A percentile compares a stretch with the other conserved stretches of the same genome.
These are phyloP conservation scores for Cephalotrichum gorgonifer DNA, from an alignment of 2,329 filamentous ascomycete genomes.

Conservation along the genomic window DNA sequence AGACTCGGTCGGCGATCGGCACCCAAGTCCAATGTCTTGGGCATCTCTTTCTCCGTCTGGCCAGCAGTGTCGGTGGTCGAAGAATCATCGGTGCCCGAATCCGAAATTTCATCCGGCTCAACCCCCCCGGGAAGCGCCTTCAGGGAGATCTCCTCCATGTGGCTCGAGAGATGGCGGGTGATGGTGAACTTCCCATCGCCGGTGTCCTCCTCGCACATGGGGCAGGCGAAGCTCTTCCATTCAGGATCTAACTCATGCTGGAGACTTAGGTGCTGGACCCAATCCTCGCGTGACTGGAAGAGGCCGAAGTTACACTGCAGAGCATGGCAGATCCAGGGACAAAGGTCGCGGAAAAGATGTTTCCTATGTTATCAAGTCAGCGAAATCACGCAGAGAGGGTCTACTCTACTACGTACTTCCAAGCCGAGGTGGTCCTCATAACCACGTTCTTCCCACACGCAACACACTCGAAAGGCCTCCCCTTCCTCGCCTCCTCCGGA, in stretches of 20 bases:
- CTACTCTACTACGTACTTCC: not conserved
- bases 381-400: no score
- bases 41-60: not conserved
- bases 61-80: not conserved
- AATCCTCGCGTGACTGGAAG: not conserved
- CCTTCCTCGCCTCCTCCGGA: not conserved
- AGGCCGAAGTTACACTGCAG: not conserved
- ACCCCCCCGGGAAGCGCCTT: not conserved
- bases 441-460: not conserved
- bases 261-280: not conserved
- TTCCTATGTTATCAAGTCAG: not conserved
- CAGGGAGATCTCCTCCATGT: not conserved
- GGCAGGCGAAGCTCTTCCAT: not conserved
- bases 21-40: no score
- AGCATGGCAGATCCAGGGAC: not conserved
- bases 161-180: not conserved
- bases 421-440: not conserved
- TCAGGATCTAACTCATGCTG: not conserved
- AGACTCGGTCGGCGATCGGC: no score
- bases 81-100: not conserved
- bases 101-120: not conserved
- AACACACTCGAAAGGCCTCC: not conserved
- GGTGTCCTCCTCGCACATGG: not conserved
- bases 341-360: not conserved
- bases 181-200: not conserved